A percentile compares a stretch with the other conserved stretches of the same genome.
phyloP scores from a whole-genome alignment of 1,284 basidiomycete species.

The Ganoderma multipileum region DNA sequence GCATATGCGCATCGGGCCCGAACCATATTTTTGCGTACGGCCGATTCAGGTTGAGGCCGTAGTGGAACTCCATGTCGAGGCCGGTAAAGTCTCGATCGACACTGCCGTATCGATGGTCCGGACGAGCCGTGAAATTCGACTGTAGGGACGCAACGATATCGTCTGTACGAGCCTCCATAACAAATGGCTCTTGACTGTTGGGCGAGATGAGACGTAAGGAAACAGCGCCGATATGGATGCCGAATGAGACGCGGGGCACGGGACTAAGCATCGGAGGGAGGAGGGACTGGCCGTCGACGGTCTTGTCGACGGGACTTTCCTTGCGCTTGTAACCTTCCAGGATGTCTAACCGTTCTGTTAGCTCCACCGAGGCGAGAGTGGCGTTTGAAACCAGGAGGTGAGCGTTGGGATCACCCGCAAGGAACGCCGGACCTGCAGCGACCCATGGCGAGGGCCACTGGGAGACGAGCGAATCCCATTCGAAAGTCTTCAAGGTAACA shows the following conservation, averaged over 20 bases:
- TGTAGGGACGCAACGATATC: slow-evolving; percentile 32
- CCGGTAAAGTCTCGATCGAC: slow-evolving; percentile 33
- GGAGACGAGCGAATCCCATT: slow-evolving; percentile 53
- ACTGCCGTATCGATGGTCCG: slow-evolving; percentile 32
- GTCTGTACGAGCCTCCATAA: slow-evolving; percentile 49
- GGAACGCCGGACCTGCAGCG: slow-evolving; percentile 49
- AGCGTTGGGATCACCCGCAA: slow-evolving; percentile 65
- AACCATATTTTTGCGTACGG: slow-evolving; percentile 37
- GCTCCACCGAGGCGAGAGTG: slow-evolving; percentile 52
- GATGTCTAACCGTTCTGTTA: slow-evolving; percentile 60
- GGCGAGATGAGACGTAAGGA: slow-evolving; percentile 56
- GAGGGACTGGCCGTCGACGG: slow-evolving; percentile 31
- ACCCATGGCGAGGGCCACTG: slow-evolving; percentile 69
- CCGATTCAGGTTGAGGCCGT: slow-evolving; percentile 31
- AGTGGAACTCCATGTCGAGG: slow-evolving; percentile 34
- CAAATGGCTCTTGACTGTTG: slow-evolving; percentile 48
- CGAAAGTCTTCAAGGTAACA: slow-evolving; percentile 50
- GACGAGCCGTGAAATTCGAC: slow-evolving; percentile 34
- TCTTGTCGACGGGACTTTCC: slow-evolving; percentile 35
- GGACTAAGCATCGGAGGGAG: slow-evolving; percentile 44
- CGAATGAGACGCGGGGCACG: slow-evolving; percentile 60
- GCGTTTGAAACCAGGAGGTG: slow-evolving; percentile 60
- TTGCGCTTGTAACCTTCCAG: slow-evolving; percentile 48
- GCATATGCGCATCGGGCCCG: slow-evolving; percentile 28
- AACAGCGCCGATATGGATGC: slow-evolving; percentile 55